Evolutionary conservation across 2,329 filamentous ascomycete genomes (phyloP).

Genomic region (Venturia pyrina): DNA sequence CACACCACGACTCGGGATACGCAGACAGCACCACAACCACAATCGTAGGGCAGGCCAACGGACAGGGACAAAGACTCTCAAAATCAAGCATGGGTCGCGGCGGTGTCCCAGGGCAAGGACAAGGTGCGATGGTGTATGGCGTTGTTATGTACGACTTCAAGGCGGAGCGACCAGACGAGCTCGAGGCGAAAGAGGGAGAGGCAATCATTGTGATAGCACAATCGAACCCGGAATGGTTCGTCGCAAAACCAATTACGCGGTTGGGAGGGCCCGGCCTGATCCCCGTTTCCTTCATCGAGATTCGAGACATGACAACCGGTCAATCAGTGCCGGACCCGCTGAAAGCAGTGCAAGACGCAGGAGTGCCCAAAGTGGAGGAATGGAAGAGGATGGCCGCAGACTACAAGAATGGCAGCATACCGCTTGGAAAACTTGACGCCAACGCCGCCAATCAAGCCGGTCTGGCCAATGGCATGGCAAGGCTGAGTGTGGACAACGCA

Average conservation of each 20-base stretch:
- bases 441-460: conserved; percentile 59
- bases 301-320: conserved; percentile 85
- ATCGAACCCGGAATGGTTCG: conserved; percentile 98
- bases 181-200: conserved; percentile 90
- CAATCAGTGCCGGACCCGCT: conserved; percentile 70
- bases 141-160: conserved; percentile 96
- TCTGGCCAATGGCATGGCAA: conserved; percentile 52
- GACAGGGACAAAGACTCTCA: conserved; percentile 27
- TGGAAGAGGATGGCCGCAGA: conserved; percentile 99
- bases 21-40: conserved; percentile 42
- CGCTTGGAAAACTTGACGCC: conserved; percentile 68
- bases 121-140: conserved; percentile 87
- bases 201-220: conserved; percentile 98
- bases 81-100: conserved; percentile 27
- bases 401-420: conserved; percentile 98
- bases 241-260: conserved; percentile 95
- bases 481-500: conserved; percentile 63
- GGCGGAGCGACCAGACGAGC: conserved; percentile 87
- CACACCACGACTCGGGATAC: conserved; percentile 87
- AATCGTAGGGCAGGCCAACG: conserved; percentile 20
- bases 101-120: conserved; percentile 33
- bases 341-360: conserved; percentile 77
- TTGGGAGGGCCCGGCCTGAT: conserved; percentile 93
- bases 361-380: conserved; percentile 90
- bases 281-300: conserved; percentile 92